Evolutionary conservation across 2,329 filamentous ascomycete genomes (phyloP).

Genomic region (Colletotrichum sp.): DNA sequence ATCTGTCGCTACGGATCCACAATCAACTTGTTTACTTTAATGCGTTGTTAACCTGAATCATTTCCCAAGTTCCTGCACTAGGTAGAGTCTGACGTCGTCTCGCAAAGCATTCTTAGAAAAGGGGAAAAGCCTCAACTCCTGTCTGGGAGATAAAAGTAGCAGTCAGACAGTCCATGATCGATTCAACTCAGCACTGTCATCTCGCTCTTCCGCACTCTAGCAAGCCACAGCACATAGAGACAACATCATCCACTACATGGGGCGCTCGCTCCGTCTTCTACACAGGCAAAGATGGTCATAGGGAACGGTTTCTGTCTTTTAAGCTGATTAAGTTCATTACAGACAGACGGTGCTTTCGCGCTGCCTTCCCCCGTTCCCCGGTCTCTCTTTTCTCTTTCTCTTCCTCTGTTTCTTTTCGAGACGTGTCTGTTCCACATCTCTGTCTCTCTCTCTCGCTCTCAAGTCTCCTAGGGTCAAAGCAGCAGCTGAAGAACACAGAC

Average conservation of each 20-base stretch:
- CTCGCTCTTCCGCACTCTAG: background rate
- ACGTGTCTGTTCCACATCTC: background rate
- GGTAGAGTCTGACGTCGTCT: background rate
- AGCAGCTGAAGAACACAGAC: background rate
- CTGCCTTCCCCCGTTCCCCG: background rate
- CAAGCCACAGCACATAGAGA: background rate
- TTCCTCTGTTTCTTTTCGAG: background rate
- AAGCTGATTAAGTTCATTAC: conserved; percentile 10
- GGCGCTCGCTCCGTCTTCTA: background rate
- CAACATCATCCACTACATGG: background rate
- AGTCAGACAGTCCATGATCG: background rate
- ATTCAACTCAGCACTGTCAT: background rate
- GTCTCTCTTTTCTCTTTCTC: background rate
- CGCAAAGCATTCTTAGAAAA: background rate
- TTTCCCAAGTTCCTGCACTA: background rate
- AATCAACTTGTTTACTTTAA: background rate
- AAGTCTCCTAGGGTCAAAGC: background rate
- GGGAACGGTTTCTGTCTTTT: background rate
- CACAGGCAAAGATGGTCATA: background rate
- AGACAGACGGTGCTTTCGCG: background rate
- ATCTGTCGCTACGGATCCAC: background rate
- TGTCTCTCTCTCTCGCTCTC: background rate
- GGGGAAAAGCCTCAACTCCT: too few species aligned
- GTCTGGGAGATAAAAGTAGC: background rate
- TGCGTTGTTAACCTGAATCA: background rate